Percentiles rank a stretch among this genome's conserved stretches.
Evolutionary conservation across 2,329 filamentous ascomycete species (phyloP).

Genomic region (Cercospora sojina): DNA sequence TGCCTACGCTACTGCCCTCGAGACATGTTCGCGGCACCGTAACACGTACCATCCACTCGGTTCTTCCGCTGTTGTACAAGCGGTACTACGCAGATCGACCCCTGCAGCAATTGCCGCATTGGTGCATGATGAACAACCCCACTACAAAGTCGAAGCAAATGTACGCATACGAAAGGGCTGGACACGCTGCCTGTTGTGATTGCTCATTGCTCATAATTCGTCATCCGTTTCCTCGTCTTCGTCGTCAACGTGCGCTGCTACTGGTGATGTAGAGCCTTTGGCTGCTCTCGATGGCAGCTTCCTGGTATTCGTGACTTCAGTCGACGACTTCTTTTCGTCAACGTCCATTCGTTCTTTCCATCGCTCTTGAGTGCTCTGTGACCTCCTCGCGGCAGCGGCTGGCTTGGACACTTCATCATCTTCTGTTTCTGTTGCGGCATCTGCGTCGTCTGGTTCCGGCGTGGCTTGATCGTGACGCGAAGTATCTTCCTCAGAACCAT

Average conservation of each 20-base stretch:
- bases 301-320: slow-evolving; percentile 5
- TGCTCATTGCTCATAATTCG: slow-evolving; percentile 29
- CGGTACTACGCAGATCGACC: slow-evolving; percentile 7
- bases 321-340: slow-evolving; percentile 11
- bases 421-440: slow-evolving; percentile 5
- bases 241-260: slow-evolving; percentile 18
- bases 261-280: slow-evolving; percentile 18
- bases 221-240: slow-evolving; percentile 39
- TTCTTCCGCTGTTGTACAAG: not conserved
- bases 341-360: slow-evolving; percentile 14
- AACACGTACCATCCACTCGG: not conserved
- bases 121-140: not conserved
- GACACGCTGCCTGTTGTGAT: not conserved
- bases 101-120: slow-evolving; percentile 3
- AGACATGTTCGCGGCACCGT: not conserved
- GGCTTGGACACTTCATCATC: slow-evolving; percentile 8
- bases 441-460: slow-evolving; percentile 12
- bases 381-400: not conserved
- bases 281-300: slow-evolving; percentile 25
- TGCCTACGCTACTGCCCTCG: not conserved
- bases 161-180: not conserved
- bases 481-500: slow-evolving; percentile 29
- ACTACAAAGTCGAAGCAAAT: not conserved
- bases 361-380: slow-evolving; percentile 9
- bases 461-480: slow-evolving; percentile 17